These are phyloP conservation scores for Craterostigma plantagineum DNA, from an alignment of 257 asterid genomes.

Conservation along the genomic window DNA sequence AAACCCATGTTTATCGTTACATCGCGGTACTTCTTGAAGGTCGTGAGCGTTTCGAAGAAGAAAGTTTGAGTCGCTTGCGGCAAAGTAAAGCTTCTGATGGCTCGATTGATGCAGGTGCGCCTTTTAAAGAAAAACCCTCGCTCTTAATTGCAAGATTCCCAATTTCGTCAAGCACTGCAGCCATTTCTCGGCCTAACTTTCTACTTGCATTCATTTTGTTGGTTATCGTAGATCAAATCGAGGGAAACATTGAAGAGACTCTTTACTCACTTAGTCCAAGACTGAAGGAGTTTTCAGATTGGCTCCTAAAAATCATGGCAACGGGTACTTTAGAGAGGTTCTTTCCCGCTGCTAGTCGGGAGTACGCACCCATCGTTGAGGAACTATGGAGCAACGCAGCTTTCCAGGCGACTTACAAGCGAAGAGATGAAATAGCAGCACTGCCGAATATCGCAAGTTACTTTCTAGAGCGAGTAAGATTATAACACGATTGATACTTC, in stretches of 20 bases:
- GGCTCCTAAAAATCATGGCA: conserved; percentile 94
- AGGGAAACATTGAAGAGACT: conserved; percentile 29
- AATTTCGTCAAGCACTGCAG: no score
- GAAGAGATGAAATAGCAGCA: conserved; percentile 64
- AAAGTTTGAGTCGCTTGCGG: conserved; percentile 25
- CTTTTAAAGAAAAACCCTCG: conserved; percentile 7
- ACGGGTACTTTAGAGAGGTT: conserved; percentile 70
- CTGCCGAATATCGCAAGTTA: conserved; percentile 69
- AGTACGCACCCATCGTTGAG: conserved; percentile 75
- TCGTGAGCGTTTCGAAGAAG: conserved; percentile 93
- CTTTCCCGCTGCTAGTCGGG: conserved; percentile 89
- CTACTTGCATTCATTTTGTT: conserved; percentile 13
- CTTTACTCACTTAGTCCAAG: conserved; percentile 56
- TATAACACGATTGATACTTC: neutral
- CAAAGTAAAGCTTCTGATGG: conserved; percentile 23
- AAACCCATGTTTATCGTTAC: conserved; percentile 72
- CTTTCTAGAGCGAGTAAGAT: conserved; percentile 76
- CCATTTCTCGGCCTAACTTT: neutral
- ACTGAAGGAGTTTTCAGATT: conserved; percentile 72
- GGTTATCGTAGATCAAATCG: conserved; percentile 25
- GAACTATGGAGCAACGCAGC: conserved; percentile 71
- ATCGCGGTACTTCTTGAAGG: conserved; percentile 85
- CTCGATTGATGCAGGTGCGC: no score
- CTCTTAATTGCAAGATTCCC: conserved; percentile 3
- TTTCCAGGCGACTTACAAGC: conserved; percentile 68